Evolutionary conservation across 1,284 basidiomycete species (phyloP).

Genomic region (Cystobasidium slooffiae): DNA sequence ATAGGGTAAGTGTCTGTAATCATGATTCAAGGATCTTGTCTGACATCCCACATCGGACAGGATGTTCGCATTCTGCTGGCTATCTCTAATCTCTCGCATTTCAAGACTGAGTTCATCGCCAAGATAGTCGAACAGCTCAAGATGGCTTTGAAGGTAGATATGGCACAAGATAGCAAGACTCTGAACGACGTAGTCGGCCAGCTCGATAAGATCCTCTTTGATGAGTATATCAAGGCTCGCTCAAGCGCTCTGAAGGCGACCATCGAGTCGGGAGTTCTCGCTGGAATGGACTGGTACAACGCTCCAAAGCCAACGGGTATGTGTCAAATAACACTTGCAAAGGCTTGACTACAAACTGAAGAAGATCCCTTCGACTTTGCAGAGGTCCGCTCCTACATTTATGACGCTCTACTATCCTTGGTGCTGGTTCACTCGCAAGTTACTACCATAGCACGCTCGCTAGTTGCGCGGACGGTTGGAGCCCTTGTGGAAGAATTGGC

Average conservation of each 20-base stretch:
- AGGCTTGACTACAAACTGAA: neutral
- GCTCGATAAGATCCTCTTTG: slow-evolving; percentile 84
- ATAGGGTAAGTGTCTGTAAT: slow-evolving; percentile 49
- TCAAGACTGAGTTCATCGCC: slow-evolving; percentile 73
- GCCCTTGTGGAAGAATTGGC: slow-evolving; percentile 82
- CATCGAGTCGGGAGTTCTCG: slow-evolving; percentile 77
- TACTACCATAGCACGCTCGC: slow-evolving; percentile 72
- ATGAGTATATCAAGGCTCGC: slow-evolving; percentile 82
- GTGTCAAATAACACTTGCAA: slow-evolving; percentile 47
- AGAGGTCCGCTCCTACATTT: slow-evolving; percentile 96
- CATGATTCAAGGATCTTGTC: neutral
- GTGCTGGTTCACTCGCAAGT: slow-evolving; percentile 93
- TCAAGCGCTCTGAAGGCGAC: slow-evolving; percentile 69
- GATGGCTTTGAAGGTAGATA: slow-evolving; percentile 72
- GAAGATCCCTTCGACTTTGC: neutral
- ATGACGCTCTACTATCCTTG: slow-evolving; percentile 81
- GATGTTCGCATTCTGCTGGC: slow-evolving; percentile 86
- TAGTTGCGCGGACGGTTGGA: slow-evolving; percentile 80
- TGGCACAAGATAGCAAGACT: slow-evolving; percentile 78
- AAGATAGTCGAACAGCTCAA: slow-evolving; percentile 80
- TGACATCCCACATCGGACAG: slow-evolving; percentile 58
- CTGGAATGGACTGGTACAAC: slow-evolving; percentile 86
- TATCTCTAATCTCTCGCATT: slow-evolving; percentile 82
- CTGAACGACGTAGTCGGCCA: slow-evolving; percentile 77
- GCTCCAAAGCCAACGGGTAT: slow-evolving; percentile 83